Conservation (phyloP, 305 asterid species). For the Ilex paraguariensis region DNA sequence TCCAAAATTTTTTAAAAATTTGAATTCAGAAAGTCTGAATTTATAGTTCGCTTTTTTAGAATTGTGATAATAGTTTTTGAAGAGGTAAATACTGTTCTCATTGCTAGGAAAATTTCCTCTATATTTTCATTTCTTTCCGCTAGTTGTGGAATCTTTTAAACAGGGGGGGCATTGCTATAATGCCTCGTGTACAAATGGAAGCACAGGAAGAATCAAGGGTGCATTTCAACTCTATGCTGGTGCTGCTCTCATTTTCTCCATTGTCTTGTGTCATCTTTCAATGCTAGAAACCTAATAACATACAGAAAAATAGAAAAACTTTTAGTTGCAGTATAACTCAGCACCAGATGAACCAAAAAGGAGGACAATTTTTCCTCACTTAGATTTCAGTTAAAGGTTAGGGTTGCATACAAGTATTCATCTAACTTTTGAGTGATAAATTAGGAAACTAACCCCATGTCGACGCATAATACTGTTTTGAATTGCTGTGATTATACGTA, state of each 20-base stretch:
- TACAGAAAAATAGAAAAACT: background rate
- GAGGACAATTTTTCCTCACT: background rate
- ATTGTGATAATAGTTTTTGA: no score
- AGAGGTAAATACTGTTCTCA: no score
- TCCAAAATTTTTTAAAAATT: no score
- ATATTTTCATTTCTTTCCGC: background rate
- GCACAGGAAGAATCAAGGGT: no score
- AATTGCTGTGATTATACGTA: constrained; percentile 45
- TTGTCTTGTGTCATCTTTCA: background rate
- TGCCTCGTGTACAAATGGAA: no score
- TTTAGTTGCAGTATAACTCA: background rate
- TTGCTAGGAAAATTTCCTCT: no score
- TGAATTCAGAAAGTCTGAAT: no score
- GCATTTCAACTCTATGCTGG: background rate
- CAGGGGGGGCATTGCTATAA: background rate
- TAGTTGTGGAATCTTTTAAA: background rate
- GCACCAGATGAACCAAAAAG: background rate
- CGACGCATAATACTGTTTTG: constrained; percentile 41
- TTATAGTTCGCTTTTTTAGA: no score
- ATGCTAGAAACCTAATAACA: background rate
- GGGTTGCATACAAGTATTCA: no score
- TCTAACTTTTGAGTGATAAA: background rate
- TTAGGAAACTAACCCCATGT: constrained; percentile 31
- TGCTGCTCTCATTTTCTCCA: background rate
- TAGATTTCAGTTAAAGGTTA: background rate